These are phyloP conservation scores for Litsea cubeba DNA, from an alignment of 164 flowering plant species.

Conservation along the genomic window DNA sequence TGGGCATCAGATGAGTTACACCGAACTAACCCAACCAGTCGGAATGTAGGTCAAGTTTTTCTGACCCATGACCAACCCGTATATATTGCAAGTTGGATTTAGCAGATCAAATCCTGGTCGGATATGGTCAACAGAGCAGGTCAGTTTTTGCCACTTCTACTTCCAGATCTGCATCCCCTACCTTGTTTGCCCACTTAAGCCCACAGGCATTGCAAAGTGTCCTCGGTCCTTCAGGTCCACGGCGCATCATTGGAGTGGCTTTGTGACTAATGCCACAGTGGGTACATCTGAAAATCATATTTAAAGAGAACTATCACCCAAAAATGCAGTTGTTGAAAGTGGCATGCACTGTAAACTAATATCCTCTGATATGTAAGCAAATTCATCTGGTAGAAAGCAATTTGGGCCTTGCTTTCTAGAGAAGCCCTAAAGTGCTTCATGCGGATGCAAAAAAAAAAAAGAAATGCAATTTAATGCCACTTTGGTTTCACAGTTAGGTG, in stretches of 20 bases:
- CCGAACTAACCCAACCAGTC: not conserved
- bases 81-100: not conserved
- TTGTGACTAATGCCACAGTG: slow-evolving; percentile 20
- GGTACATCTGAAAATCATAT: slow-evolving; percentile 8
- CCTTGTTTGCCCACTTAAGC: slow-evolving; percentile 26
- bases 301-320: not conserved
- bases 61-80: too few relatives aligned
- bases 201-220: slow-evolving; percentile 26
- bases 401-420: too few relatives aligned
- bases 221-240: slow-evolving; percentile 23
- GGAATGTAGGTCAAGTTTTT: not conserved
- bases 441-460: not conserved
- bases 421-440: too few relatives aligned
- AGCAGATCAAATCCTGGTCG: not conserved
- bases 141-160: not conserved
- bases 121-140: not conserved
- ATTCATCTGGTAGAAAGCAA: not conserved
- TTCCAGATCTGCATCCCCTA: not conserved
- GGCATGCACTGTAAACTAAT: not conserved
- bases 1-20: too few relatives aligned
- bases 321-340: not conserved
- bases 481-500: too few relatives aligned
- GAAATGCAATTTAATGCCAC: too few relatives aligned
- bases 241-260: slow-evolving; percentile 25
- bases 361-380: not conserved